Conservation (phyloP, 352 stramenopile genomes). For the Globisporangium orthogonon region DNA sequence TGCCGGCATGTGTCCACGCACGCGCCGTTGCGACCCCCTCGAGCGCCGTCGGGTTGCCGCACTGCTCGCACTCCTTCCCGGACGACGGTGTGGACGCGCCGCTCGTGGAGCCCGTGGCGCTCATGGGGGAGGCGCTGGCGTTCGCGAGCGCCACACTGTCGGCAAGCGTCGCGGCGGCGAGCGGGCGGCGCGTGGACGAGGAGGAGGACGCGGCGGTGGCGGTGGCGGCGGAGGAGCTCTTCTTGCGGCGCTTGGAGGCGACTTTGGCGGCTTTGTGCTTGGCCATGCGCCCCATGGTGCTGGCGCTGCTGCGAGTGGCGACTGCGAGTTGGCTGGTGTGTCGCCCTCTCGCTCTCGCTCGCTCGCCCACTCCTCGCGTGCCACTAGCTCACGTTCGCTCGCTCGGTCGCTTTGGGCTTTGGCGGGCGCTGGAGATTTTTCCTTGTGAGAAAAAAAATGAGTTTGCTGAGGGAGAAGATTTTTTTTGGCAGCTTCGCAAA, state of each 20-base stretch:
- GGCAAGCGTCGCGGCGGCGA: conserved; percentile 1
- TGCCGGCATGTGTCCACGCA: conserved; percentile 23
- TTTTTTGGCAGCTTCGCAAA: too few species aligned
- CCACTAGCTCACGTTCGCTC: too few species aligned
- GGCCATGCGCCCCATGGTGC: conserved; percentile 13
- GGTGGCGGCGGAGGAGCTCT: background rate
- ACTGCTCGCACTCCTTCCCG: conserved; percentile 47
- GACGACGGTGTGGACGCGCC: conserved; percentile 16
- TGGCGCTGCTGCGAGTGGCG: background rate
- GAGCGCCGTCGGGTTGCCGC: conserved; percentile 26
- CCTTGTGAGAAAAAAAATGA: too few species aligned
- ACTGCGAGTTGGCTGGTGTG: background rate
- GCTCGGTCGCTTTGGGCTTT: background rate
- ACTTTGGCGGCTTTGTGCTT: conserved; percentile 17
- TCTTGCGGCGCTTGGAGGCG: conserved; percentile 12
- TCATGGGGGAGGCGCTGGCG: conserved; percentile 8
- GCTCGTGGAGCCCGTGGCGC: conserved; percentile 11
- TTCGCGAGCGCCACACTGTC: conserved; percentile 12
- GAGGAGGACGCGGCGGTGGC: background rate
- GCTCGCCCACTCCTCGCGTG: too few species aligned
- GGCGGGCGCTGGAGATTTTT: background rate
- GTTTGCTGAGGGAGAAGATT: too few species aligned
- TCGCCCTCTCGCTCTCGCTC: background rate
- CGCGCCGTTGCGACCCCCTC: conserved; percentile 31
- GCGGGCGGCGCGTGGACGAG: conserved; percentile 1